phyloP scores from a whole-genome alignment of 495 filamentous ascomycete genomes.

The Terfezia boudieri region DNA sequence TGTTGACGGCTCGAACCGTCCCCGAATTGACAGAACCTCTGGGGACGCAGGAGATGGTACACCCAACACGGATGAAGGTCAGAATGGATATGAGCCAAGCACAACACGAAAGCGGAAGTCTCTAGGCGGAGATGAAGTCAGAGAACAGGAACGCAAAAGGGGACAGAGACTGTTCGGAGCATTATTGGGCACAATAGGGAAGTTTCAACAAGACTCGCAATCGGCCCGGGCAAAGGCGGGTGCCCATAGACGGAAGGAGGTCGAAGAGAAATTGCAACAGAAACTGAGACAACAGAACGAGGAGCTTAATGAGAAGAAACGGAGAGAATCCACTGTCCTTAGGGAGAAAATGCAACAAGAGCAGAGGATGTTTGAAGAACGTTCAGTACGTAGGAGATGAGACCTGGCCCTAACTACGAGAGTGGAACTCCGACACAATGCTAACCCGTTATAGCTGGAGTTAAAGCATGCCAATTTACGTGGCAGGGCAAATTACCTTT shows the following conservation, averaged over 20 bases:
- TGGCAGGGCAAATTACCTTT: constrained; percentile 48
- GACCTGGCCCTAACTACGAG: neutral
- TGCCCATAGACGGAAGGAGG: constrained; percentile 62
- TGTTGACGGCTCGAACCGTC: constrained; percentile 34
- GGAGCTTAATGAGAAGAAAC: constrained; percentile 45
- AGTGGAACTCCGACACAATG: constrained; percentile 14
- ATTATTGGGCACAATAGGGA: constrained; percentile 66
- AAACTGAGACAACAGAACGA: constrained; percentile 54
- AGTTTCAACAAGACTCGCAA: constrained; percentile 31
- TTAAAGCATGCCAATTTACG: constrained; percentile 51
- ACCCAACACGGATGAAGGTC: constrained; percentile 2
- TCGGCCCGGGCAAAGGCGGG: constrained; percentile 33
- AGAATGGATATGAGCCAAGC: neutral
- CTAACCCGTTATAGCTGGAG: constrained; percentile 38
- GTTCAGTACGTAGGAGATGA: constrained; percentile 36
- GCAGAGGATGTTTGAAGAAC: constrained; percentile 55
- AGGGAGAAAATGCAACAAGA: constrained; percentile 37
- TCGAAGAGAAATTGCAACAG: constrained; percentile 73
- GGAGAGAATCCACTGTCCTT: constrained; percentile 38
- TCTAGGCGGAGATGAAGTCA: constrained; percentile 31
- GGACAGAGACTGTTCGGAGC: constrained; percentile 79
- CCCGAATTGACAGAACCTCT: constrained; percentile 21
- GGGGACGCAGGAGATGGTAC: constrained; percentile 8
- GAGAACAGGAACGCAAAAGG: constrained; percentile 44
- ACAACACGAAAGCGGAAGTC: constrained; percentile 6